phyloP scores from a whole-genome alignment of 2,329 filamentous ascomycete species.

The Dactylellina parvicollis region DNA sequence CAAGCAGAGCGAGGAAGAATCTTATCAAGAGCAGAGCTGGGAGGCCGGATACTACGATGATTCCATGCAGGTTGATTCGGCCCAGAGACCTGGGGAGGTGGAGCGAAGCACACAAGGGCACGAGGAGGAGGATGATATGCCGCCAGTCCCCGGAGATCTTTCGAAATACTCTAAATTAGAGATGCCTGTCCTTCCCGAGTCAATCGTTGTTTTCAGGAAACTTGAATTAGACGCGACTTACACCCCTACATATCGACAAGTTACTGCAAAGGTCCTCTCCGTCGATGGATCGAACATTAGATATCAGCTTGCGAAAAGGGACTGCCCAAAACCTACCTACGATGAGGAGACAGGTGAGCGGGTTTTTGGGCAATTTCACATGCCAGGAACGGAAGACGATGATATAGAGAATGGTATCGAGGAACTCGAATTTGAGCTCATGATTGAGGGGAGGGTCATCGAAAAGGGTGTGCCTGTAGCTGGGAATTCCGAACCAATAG shows the following conservation, averaged over 20 bases:
- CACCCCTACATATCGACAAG: conserved; percentile 54
- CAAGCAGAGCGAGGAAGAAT: conserved; percentile 20
- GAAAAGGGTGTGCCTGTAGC: conserved; percentile 14
- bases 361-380: conserved; percentile 56
- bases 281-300: conserved; percentile 40
- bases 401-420: conserved; percentile 49
- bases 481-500: neutral
- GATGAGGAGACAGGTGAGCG: conserved; percentile 57
- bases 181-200: conserved; percentile 53
- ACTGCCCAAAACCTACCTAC: conserved; percentile 53
- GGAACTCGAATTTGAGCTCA: conserved; percentile 1
- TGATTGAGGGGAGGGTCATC: conserved; percentile 38
- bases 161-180: conserved; percentile 52
- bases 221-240: conserved; percentile 54
- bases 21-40: conserved; percentile 20
- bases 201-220: conserved; percentile 56
- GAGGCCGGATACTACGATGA: conserved; percentile 54
- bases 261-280: conserved; percentile 55
- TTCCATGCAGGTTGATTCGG: conserved; percentile 50
- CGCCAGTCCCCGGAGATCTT: conserved; percentile 55
- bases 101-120: conserved; percentile 39
- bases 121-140: conserved; percentile 56
- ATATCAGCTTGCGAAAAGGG: conserved; percentile 54
- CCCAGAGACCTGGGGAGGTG: conserved; percentile 19
- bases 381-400: conserved; percentile 56